A percentile compares a stretch with the other conserved stretches of the same genome.
Conservation (phyloP, 108 stramenopile species). For the Schizochytrium sp. region DNA sequence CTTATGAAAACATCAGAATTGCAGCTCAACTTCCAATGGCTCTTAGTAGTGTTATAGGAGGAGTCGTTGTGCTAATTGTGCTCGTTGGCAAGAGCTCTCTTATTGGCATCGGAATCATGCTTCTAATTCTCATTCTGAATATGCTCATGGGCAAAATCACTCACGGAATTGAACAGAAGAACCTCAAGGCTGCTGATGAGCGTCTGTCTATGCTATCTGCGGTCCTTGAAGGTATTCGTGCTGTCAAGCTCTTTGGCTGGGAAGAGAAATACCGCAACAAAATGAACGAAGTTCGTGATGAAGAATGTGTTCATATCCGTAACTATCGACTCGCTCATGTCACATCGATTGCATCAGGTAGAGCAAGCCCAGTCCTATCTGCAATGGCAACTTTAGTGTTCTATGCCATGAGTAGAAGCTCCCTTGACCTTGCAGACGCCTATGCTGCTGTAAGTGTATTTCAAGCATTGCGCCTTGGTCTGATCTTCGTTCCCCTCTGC, state of each 20-base stretch:
- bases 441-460: slow-evolving; percentile 51
- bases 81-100: slow-evolving; percentile 12
- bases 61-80: slow-evolving; percentile 3
- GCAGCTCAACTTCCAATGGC: slow-evolving; percentile 36
- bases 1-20: slow-evolving; percentile 6
- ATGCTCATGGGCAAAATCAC: slow-evolving; percentile 22
- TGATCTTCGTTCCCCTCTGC: slow-evolving; percentile 45
- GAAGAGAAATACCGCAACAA: background rate
- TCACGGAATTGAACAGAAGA: background rate
- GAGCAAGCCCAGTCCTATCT: slow-evolving; percentile 54
- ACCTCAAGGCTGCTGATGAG: slow-evolving; percentile 17
- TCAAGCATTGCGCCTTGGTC: slow-evolving; percentile 50
- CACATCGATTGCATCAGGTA: background rate
- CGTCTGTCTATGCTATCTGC: slow-evolving; percentile 39
- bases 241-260: slow-evolving; percentile 62
- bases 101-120: slow-evolving; percentile 45
- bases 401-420: background rate
- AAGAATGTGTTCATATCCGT: slow-evolving; percentile 29
- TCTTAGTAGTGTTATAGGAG: background rate
- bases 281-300: slow-evolving; percentile 41
- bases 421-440: slow-evolving; percentile 16
- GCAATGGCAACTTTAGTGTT: slow-evolving; percentile 1
- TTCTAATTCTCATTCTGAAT: slow-evolving; percentile 7
- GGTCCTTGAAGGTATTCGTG: slow-evolving; percentile 59
- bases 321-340: slow-evolving; percentile 51